A percentile compares a stretch with the other conserved stretches of the same genome.
Conservation (phyloP, 2,329 filamentous ascomycete genomes). For the Tolypocladium amazonense region DNA sequence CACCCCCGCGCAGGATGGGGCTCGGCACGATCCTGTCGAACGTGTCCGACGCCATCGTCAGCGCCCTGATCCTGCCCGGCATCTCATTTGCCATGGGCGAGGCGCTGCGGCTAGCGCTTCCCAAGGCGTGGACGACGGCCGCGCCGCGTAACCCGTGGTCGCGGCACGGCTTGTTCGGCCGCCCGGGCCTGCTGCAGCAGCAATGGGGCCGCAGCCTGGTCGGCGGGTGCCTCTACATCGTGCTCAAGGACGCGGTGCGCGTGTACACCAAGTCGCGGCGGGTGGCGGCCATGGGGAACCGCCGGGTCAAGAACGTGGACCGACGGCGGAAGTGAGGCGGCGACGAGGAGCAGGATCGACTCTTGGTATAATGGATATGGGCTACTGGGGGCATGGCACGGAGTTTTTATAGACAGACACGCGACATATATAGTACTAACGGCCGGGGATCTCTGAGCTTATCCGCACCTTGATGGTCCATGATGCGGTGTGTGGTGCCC, state of each 20-base stretch:
- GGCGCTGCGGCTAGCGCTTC: conserved; percentile 57
- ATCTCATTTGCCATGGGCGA: conserved; percentile 74
- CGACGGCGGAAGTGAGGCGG: conserved; percentile 13
- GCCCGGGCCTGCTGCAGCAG: conserved; percentile 63
- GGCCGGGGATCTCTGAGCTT: not conserved
- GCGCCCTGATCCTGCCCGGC: conserved; percentile 64
- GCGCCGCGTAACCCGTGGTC: conserved; percentile 17
- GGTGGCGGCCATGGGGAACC: conserved; percentile 43
- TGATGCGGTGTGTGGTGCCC: not conserved
- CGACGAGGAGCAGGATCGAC: not conserved
- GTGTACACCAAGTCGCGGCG: conserved; percentile 55
- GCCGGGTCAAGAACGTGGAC: conserved; percentile 42
- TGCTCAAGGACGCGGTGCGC: conserved; percentile 59
- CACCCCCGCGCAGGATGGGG: conserved; percentile 21
- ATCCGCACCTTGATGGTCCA: not conserved
- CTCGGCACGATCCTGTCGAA: conserved; percentile 27
- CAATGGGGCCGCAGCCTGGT: conserved; percentile 84
- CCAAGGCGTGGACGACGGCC: conserved; percentile 52
- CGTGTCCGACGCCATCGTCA: conserved; percentile 38
- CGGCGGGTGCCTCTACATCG: conserved; percentile 80
- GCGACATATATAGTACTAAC: not conserved
- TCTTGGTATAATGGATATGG: not conserved
- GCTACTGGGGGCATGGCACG: not conserved
- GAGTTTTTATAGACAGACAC: not conserved
- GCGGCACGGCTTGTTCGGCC: conserved; percentile 15